phyloP scores from a whole-genome alignment of 192 early-diverging fungal species.

The Diversispora epigaea region DNA sequence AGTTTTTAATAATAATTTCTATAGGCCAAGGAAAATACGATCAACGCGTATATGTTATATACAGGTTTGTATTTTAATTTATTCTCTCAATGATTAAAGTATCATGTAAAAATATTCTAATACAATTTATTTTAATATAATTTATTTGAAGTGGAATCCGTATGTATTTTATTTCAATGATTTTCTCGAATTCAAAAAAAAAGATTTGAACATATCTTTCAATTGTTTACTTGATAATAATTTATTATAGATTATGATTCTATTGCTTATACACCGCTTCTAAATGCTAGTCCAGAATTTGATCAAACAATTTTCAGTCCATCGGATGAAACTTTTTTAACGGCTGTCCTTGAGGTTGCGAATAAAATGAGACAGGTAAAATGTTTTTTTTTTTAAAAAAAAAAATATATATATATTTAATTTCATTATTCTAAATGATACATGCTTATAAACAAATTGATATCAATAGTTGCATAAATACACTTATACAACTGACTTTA shows the following conservation, averaged over 20 bases:
- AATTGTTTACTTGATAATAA: not conserved
- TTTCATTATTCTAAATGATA: not conserved
- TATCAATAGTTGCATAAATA: constrained; percentile 62
- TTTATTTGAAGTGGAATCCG: constrained; percentile 53
- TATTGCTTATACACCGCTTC: constrained; percentile 60
- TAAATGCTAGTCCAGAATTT: constrained; percentile 60
- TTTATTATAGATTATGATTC: constrained; percentile 71
- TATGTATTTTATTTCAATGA: constrained; percentile 34
- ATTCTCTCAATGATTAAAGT: not conserved
- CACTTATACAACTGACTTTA: constrained; percentile 72
- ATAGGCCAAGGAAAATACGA: constrained; percentile 55
- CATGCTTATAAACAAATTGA: not conserved
- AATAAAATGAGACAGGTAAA: constrained; percentile 46
- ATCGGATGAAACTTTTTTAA: constrained; percentile 36
- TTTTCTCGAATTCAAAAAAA: not conserved
- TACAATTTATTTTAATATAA: not conserved
- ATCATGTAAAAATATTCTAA: too few species aligned
- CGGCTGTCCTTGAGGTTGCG: constrained; percentile 44
- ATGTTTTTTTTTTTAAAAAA: not conserved
- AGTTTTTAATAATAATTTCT: not conserved
- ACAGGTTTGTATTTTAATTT: constrained; percentile 36
- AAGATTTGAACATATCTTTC: not conserved
- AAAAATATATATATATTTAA: not conserved
- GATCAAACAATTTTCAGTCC: constrained; percentile 68
- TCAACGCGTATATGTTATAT: constrained; percentile 52